phyloP scores from a whole-genome alignment of 1,284 basidiomycete genomes.

The Afroboletus lepidellus region DNA sequence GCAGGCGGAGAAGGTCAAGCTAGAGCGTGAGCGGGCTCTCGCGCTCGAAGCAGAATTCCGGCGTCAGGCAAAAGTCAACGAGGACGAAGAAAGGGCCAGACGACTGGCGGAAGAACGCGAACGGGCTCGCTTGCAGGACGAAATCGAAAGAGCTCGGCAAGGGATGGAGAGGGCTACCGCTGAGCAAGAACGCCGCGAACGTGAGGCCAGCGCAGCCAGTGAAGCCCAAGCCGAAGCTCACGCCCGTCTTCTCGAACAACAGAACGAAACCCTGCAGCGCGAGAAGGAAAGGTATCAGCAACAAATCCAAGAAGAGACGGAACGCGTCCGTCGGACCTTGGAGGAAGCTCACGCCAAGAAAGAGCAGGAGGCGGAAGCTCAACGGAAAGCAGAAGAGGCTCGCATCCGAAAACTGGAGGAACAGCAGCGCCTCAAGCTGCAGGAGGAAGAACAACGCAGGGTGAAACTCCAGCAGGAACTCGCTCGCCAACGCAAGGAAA shows the following conservation, averaged over 20 bases:
- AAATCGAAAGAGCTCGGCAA: constrained; percentile 27
- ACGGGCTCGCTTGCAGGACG: constrained; percentile 27
- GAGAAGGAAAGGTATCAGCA: constrained; percentile 31
- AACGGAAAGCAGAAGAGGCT: constrained; percentile 25
- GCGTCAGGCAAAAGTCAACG: constrained; percentile 22
- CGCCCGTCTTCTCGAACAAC: constrained; percentile 24
- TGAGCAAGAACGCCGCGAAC: constrained; percentile 29
- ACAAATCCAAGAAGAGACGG: constrained; percentile 28
- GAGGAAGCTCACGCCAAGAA: constrained; percentile 30
- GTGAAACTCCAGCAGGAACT: constrained; percentile 29
- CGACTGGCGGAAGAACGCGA: constrained; percentile 26
- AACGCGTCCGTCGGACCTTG: constrained; percentile 27
- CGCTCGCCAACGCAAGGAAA: constrained; percentile 23
- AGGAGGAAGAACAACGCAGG: constrained; percentile 31
- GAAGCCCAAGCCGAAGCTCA: constrained; percentile 32
- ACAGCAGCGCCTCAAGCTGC: constrained; percentile 28
- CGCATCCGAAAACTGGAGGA: constrained; percentile 30
- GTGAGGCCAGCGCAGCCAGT: constrained; percentile 24
- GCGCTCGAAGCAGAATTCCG: constrained; percentile 32
- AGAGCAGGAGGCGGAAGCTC: constrained; percentile 22
- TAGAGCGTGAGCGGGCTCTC: constrained; percentile 32
- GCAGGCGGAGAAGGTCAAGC: constrained; percentile 26
- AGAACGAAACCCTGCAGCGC: constrained; percentile 19
- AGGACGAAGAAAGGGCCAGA: constrained; percentile 31
- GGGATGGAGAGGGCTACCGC: constrained; percentile 27